Base-by-base conservation (phyloP, 2,329 filamentous ascomycete genomes). In the Simplicillium sp. region DNA sequence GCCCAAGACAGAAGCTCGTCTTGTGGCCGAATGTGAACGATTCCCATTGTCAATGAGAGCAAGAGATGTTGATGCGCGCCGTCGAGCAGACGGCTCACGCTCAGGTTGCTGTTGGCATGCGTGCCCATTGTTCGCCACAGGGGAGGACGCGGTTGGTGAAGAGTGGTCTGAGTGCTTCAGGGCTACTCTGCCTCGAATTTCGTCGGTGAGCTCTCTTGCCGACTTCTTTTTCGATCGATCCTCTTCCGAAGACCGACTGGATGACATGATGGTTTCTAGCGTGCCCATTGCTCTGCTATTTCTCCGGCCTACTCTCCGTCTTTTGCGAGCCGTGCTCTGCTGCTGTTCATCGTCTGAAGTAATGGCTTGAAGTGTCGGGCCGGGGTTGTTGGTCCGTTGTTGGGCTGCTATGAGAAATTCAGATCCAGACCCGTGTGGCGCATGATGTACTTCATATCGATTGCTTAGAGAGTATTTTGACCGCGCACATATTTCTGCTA, bases 251-350 rank as follows among this genome's bases (percentile, higher is more conserved):
- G 77, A 81, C 18, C 76, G 69, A 45, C 77, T 81, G 0, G 75
- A 78, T 17, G 75, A 80, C 66, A 81, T 81, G 51, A 82, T 82
- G 1, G 77, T 82, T 50, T 82, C 77, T 4, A 82, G 57, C 1
- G 76, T 81, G 3, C 76, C 75, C 55, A 80, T 75, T 5, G 77
- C 77, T 17, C 65, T 64, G 44, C 72, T 77, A 40, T 66, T 67
- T 34, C 68, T 61, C 32, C 71, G 61, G 2, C 55, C 56, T 0
- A 58, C 60, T 34, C 61, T 62, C 15, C 67, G 61, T 15, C 68
- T 60, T 47, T 62, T 64, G 39, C 59, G 58, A 2, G 63, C 60
- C 11, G 59, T 56, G 18, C 55, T 57, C 16, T 58, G 54, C 31
- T 50, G 58, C 11, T 67, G 65, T 46, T 79, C 74, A 15, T 80